A percentile compares a stretch with the other conserved stretches of the same genome.
Evolutionary conservation across 352 stramenopile genomes (phyloP).

Genomic region (Saprolegnia parasitica): DNA sequence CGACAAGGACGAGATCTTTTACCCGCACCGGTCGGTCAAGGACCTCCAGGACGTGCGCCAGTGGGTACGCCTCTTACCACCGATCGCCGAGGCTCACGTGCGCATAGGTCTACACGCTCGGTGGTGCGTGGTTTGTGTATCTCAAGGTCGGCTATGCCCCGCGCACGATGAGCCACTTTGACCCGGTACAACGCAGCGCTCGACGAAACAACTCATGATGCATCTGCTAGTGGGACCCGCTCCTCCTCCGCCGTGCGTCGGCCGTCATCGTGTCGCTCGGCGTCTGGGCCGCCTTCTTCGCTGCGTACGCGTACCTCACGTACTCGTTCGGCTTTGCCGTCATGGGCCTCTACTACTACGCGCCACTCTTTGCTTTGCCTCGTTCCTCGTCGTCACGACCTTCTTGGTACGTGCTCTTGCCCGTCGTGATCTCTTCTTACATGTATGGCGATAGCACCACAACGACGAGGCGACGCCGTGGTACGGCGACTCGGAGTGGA

Average conservation of each 20-base stretch:
- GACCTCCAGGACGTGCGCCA: constrained; percentile 40
- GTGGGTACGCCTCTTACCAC: background rate
- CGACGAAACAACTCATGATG: constrained; percentile 2
- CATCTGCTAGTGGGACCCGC: constrained; percentile 46
- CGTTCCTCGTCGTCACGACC: constrained; percentile 78
- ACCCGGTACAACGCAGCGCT: constrained; percentile 42
- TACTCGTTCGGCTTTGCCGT: constrained; percentile 33
- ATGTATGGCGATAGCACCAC: constrained; percentile 51
- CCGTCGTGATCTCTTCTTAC: background rate
- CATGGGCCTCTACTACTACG: constrained; percentile 79
- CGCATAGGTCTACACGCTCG: constrained; percentile 37
- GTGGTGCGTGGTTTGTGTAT: constrained; percentile 67
- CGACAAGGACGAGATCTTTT: constrained; percentile 80
- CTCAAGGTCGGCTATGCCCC: constrained; percentile 66
- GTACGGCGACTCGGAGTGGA: constrained; percentile 81
- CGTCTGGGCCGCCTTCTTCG: constrained; percentile 40
- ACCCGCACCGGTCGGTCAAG: constrained; percentile 60
- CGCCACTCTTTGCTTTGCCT: constrained; percentile 62
- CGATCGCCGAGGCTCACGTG: background rate
- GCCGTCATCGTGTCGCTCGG: constrained; percentile 59
- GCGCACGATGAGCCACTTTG: constrained; percentile 73
- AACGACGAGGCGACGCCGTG: constrained; percentile 78
- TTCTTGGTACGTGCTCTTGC: constrained; percentile 52
- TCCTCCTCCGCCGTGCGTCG: constrained; percentile 57
- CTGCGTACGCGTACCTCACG: constrained; percentile 41